Conservation (phyloP, 2,329 filamentous ascomycete species). For the Colletotrichum tropicale region DNA sequence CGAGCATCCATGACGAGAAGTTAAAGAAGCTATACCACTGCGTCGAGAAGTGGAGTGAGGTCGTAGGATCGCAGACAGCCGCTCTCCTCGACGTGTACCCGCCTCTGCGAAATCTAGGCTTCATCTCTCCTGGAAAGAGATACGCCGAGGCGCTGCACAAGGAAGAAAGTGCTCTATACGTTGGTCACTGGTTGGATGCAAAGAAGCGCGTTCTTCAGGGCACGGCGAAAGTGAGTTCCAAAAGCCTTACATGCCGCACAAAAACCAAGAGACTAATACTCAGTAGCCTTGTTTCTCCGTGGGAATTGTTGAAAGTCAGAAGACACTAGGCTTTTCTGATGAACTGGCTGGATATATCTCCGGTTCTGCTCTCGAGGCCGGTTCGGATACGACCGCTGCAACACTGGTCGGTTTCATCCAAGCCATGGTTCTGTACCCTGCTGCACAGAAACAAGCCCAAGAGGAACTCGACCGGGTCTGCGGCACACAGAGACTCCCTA, state of each 20-base stretch:
- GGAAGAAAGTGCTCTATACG: conserved; percentile 17
- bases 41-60: conserved; percentile 36
- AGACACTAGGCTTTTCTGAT: conserved; percentile 28
- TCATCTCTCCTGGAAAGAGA: background rate
- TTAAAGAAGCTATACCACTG: conserved; percentile 48
- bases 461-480: conserved; percentile 47
- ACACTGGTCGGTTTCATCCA: conserved; percentile 47
- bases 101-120: conserved; percentile 28
- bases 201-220: conserved; percentile 14
- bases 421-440: conserved; percentile 48
- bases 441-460: conserved; percentile 45
- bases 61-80: conserved; percentile 42
- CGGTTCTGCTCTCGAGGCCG: conserved; percentile 42
- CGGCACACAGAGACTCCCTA: conserved; percentile 44
- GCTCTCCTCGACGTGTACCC: conserved; percentile 53
- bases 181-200: conserved; percentile 19
- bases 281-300: conserved; percentile 30
- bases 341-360: conserved; percentile 36
- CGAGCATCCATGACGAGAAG: conserved; percentile 44
- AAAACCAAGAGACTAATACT: background rate
- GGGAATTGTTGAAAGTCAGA: conserved; percentile 26
- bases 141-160: conserved; percentile 40
- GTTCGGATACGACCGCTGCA: conserved; percentile 46
- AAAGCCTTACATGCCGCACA: background rate
- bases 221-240: conserved; percentile 10